Conservation (phyloP, 192 early-diverging fungal species). For the Phycomyces nitens region DNA sequence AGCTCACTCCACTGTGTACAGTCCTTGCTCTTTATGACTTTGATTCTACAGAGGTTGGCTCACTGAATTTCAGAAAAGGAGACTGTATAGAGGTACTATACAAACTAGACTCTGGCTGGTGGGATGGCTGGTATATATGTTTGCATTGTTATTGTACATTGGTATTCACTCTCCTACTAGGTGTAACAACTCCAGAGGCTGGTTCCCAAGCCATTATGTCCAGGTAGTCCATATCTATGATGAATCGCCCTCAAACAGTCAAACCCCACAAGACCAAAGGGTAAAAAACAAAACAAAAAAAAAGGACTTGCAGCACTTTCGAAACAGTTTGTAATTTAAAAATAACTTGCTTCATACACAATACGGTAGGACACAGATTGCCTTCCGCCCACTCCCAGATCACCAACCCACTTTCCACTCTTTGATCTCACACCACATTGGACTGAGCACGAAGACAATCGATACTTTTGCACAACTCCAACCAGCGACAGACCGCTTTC, state of each 20-base stretch:
- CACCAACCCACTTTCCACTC: too few species aligned
- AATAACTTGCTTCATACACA: too few species aligned
- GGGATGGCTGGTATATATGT: constrained; percentile 72
- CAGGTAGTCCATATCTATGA: constrained; percentile 46
- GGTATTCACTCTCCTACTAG: constrained; percentile 1
- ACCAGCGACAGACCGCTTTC: background rate
- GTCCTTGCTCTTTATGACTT: constrained; percentile 88
- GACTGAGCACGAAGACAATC: too few species aligned
- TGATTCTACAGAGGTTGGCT: constrained; percentile 69
- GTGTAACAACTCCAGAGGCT: constrained; percentile 73
- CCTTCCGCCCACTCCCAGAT: too few species aligned
- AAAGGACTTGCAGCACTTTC: background rate
- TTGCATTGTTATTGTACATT: background rate
- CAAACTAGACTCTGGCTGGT: constrained; percentile 93
- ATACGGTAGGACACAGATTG: constrained; percentile 5
- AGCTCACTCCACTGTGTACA: constrained; percentile 25
- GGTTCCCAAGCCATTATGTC: constrained; percentile 90
- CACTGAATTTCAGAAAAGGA: constrained; percentile 78
- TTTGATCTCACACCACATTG: too few species aligned
- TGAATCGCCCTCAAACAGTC: background rate
- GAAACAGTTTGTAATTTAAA: too few species aligned
- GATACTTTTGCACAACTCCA: too few species aligned
- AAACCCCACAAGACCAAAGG: background rate
- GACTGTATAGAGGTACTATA: constrained; percentile 89
- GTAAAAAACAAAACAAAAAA: background rate